Conservation (phyloP, 2,329 filamentous ascomycete genomes). For the Fusarium brevicatenulatum region DNA sequence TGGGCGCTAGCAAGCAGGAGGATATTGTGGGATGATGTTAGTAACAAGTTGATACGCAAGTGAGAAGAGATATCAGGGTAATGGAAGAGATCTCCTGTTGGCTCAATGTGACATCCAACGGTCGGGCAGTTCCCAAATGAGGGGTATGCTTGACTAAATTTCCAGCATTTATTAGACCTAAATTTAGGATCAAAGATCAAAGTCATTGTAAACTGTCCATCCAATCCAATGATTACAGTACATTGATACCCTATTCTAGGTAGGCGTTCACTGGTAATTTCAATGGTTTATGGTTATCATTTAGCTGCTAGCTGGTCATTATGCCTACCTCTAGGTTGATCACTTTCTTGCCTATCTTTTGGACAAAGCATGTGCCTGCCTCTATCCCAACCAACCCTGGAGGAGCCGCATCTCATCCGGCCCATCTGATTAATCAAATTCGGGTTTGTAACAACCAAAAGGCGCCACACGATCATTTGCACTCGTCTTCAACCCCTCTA, state of each 20-base stretch:
- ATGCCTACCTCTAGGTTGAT: neutral
- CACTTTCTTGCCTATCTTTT: neutral
- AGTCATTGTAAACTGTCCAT: neutral
- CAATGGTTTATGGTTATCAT: neutral
- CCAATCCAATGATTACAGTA: neutral
- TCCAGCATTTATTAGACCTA: slow-evolving; percentile 13
- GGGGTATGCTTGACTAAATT: slow-evolving; percentile 24
- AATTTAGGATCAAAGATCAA: slow-evolving; percentile 15
- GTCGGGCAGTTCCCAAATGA: slow-evolving; percentile 24
- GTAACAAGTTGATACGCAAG: slow-evolving; percentile 6
- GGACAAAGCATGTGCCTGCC: neutral
- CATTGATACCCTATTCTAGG: neutral
- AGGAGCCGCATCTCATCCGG: slow-evolving; percentile 30
- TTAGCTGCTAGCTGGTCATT: neutral
- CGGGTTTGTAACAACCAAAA: neutral
- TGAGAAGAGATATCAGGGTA: slow-evolving; percentile 6
- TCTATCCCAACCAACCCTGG: neutral
- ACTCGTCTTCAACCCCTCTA: slow-evolving; percentile 3
- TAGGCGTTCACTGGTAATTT: neutral
- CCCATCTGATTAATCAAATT: slow-evolving; percentile 22
- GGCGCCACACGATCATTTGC: neutral
- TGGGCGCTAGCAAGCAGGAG: slow-evolving; percentile 27
- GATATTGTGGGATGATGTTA: slow-evolving; percentile 12
- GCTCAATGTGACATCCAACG: slow-evolving; percentile 28
- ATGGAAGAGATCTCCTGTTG: slow-evolving; percentile 2